Evolutionary conservation across 228 moss, liverwort and hornwort genomes (phyloP).

Genomic region (Sphagnum magellanicum): DNA sequence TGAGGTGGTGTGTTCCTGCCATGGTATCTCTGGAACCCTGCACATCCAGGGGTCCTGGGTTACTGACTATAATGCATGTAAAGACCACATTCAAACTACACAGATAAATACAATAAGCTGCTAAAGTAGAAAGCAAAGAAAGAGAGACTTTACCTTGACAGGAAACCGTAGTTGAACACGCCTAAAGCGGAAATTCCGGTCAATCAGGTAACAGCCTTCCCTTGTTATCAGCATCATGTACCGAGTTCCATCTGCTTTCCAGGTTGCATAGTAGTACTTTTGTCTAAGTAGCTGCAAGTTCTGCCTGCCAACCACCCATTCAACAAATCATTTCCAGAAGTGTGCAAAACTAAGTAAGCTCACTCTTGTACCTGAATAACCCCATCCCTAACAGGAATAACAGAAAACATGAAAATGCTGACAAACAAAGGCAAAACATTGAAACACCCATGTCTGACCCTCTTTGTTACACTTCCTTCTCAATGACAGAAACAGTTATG

Average conservation of each 20-base stretch:
- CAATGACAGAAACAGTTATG: no score
- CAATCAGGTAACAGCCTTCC: slow-evolving; percentile 86
- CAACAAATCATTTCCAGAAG: neutral
- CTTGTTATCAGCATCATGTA: slow-evolving; percentile 90
- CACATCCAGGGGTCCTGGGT: neutral
- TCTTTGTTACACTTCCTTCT: neutral
- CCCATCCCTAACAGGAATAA: no score
- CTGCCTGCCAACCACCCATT: slow-evolving; percentile 50
- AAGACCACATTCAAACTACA: neutral
- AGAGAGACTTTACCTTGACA: slow-evolving; percentile 29
- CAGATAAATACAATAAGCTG: neutral
- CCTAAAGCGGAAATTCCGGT: slow-evolving; percentile 90
- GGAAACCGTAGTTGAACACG: slow-evolving; percentile 93
- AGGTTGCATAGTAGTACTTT: slow-evolving; percentile 89
- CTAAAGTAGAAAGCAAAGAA: neutral
- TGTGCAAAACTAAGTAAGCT: neutral
- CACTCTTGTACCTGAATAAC: no score
- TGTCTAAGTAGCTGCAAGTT: slow-evolving; percentile 85
- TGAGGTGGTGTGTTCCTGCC: slow-evolving; percentile 65
- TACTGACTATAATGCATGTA: neutral
- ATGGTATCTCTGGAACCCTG: slow-evolving; percentile 36
- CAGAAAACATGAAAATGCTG: no score
- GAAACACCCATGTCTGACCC: neutral
- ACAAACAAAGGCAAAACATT: neutral
- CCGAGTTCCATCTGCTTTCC: slow-evolving; percentile 99